A percentile compares a stretch with the other conserved stretches of the same genome.
These are phyloP conservation scores for Chaetothyriales sp. DNA, from an alignment of 2,329 filamentous ascomycete genomes.

Conservation along the genomic window DNA sequence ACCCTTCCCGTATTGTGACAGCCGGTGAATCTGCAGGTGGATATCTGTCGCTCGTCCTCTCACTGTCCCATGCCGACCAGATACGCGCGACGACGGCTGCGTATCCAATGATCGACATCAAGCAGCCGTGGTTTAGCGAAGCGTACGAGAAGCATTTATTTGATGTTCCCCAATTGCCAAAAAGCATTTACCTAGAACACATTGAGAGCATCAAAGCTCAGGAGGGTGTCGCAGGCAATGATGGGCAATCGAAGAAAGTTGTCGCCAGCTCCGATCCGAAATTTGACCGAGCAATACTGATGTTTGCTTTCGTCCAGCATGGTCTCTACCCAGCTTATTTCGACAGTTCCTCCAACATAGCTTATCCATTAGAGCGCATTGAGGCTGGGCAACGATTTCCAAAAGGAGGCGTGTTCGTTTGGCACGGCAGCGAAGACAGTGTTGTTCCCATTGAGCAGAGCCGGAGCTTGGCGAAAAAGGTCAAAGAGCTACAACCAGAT, in stretches of 20 bases:
- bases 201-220: constrained; percentile 20
- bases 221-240: not conserved
- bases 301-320: constrained; percentile 2
- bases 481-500: constrained; percentile 16
- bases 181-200: constrained; percentile 19
- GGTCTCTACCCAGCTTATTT: constrained; percentile 1
- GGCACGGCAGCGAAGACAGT: constrained; percentile 25
- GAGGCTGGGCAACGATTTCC: constrained; percentile 20
- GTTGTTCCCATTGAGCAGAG: constrained; percentile 21
- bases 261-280: not conserved
- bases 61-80: constrained; percentile 19
- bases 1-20: constrained; percentile 19
- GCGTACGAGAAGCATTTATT: constrained; percentile 10
- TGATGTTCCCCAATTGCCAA: constrained; percentile 4
- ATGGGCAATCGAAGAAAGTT: not conserved
- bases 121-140: constrained; percentile 11
- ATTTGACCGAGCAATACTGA: not conserved
- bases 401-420: constrained; percentile 21
- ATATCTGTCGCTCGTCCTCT: constrained; percentile 19
- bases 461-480: constrained; percentile 19
- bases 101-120: constrained; percentile 24
- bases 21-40: constrained; percentile 24
- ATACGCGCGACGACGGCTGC: constrained; percentile 22
- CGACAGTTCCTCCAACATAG: not conserved
- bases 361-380: constrained; percentile 22